A percentile compares a stretch with the other conserved stretches of the same genome.
Conservation (phyloP, 331 rosid genomes). For the Quercus phellos region DNA sequence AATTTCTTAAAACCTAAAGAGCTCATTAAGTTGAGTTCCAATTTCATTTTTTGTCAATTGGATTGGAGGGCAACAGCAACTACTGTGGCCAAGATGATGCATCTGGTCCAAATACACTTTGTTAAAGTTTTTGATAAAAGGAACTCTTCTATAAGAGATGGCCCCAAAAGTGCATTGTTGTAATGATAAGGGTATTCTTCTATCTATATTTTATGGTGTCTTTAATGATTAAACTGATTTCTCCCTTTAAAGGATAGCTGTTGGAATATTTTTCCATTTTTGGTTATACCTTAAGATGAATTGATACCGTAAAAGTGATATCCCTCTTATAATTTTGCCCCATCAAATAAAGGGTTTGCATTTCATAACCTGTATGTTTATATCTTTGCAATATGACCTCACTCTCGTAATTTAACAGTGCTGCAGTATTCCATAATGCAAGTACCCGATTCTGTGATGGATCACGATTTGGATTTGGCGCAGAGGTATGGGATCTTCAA, state of each 20-base stretch:
- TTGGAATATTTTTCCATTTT: neutral
- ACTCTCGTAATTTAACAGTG: conserved; percentile 33
- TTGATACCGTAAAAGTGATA: neutral
- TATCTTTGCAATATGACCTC: conserved; percentile 1
- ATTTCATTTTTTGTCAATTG: no score
- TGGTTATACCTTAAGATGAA: neutral
- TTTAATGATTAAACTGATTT: no score
- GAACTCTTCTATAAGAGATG: no score
- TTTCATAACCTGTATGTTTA: neutral
- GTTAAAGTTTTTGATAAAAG: no score
- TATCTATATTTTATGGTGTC: no score
- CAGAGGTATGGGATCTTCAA: conserved; percentile 47
- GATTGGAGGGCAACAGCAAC: neutral
- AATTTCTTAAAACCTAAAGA: no score
- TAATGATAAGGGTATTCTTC: neutral
- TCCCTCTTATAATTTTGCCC: neutral
- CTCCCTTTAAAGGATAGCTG: neutral
- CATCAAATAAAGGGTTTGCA: neutral
- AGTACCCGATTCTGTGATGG: conserved; percentile 76
- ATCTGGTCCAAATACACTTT: no score
- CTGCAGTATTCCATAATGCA: conserved; percentile 85
- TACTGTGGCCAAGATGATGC: neutral
- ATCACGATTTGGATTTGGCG: conserved; percentile 78
- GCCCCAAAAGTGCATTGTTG: neutral
- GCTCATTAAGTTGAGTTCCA: no score